phyloP scores from a whole-genome alignment of 2,329 filamentous ascomycete species.

The Aspergillus arachidicola region DNA sequence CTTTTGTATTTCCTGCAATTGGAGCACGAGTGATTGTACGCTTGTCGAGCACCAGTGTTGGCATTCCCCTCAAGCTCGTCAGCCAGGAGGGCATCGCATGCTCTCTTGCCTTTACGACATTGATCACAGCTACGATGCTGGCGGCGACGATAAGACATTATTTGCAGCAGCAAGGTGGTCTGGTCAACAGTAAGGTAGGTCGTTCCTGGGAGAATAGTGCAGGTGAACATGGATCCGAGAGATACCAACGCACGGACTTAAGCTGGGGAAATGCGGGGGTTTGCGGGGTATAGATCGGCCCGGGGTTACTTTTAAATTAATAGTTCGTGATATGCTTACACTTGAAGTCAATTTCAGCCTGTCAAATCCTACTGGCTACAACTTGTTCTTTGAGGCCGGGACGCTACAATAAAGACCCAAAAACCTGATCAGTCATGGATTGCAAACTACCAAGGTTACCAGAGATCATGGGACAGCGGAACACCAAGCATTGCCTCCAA shows the following conservation, averaged over 20 bases:
- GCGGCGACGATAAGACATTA: conserved; percentile 1
- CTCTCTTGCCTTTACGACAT: conserved; percentile 12
- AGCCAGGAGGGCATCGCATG: conserved; percentile 2
- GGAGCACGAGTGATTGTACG: background rate
- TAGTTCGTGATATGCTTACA: background rate
- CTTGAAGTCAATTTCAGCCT: background rate
- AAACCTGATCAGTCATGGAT: background rate
- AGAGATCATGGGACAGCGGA: background rate
- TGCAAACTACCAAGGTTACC: background rate
- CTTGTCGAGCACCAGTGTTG: background rate
- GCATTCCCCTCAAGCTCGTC: conserved; percentile 1
- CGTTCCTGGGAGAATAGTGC: background rate
- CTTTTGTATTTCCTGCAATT: background rate
- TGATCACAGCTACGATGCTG: conserved; percentile 14
- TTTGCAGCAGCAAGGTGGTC: background rate
- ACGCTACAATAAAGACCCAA: background rate
- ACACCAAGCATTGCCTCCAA: background rate
- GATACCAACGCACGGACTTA: background rate
- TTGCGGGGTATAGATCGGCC: background rate
- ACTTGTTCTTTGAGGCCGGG: background rate
- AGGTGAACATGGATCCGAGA: background rate
- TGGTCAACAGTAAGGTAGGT: background rate
- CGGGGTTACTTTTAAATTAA: background rate
- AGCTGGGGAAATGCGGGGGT: background rate
- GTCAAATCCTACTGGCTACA: background rate